phyloP scores from a whole-genome alignment of 2,329 filamentous ascomycete genomes.

The Cytospora mali region DNA sequence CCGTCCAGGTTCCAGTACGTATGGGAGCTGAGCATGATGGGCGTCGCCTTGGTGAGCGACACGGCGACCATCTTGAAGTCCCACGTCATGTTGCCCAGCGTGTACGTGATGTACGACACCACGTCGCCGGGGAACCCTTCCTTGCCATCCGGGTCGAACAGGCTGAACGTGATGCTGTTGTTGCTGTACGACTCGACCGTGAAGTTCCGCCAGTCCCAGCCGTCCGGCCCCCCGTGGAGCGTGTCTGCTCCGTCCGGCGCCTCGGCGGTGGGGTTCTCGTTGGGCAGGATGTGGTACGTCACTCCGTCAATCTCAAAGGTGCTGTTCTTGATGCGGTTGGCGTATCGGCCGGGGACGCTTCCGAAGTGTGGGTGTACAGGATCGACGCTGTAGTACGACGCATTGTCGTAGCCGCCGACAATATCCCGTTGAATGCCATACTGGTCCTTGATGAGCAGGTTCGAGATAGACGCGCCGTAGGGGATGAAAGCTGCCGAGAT shows the following conservation, averaged over 20 bases:
- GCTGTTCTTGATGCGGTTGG: constrained; percentile 80
- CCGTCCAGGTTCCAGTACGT: constrained; percentile 85
- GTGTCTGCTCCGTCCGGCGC: constrained; percentile 61
- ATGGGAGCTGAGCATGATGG: constrained; percentile 77
- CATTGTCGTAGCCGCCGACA: constrained; percentile 76
- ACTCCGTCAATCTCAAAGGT: constrained; percentile 69
- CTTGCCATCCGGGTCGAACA: constrained; percentile 72
- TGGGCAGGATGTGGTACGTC: constrained; percentile 61
- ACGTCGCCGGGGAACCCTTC: constrained; percentile 81
- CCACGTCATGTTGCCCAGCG: constrained; percentile 67
- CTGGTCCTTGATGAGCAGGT: constrained; percentile 70
- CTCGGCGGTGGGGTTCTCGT: constrained; percentile 60
- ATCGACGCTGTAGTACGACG: constrained; percentile 68
- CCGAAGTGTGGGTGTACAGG: constrained; percentile 71
- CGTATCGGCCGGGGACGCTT: constrained; percentile 74
- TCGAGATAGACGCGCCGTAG: constrained; percentile 73
- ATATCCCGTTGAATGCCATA: constrained; percentile 70
- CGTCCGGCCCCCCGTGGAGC: constrained; percentile 69
- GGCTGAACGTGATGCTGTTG: constrained; percentile 72
- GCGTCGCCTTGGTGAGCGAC: constrained; percentile 73
- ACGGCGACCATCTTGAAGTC: constrained; percentile 73
- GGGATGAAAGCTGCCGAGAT: constrained; percentile 72
- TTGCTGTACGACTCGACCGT: constrained; percentile 70
- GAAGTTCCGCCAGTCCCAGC: constrained; percentile 80
- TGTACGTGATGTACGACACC: constrained; percentile 73